These are phyloP conservation scores for Didymella glomerata DNA, from an alignment of 2,329 filamentous ascomycete genomes.

Conservation along the genomic window DNA sequence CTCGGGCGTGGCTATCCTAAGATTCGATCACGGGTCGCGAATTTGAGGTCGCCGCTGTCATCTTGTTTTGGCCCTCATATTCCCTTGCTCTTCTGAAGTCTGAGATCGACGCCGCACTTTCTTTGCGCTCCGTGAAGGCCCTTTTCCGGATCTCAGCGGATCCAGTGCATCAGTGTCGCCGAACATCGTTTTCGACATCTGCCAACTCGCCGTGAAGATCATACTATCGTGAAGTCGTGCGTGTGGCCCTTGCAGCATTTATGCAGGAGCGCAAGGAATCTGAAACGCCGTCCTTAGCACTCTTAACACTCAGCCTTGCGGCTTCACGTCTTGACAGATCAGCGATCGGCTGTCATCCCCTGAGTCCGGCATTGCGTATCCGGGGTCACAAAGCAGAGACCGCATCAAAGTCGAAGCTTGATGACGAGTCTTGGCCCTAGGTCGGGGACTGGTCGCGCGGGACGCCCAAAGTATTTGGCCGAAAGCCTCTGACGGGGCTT, in stretches of 20 bases:
- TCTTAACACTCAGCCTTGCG: background rate
- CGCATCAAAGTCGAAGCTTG: slow-evolving; percentile 6
- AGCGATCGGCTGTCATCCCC: slow-evolving; percentile 2
- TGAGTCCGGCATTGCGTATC: slow-evolving; percentile 3
- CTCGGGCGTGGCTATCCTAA: background rate
- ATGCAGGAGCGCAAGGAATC: background rate
- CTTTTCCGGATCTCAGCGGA: slow-evolving; percentile 1
- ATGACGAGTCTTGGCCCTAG: background rate
- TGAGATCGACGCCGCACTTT: background rate
- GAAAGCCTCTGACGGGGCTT: slow-evolving; percentile 6
- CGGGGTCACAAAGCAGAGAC: slow-evolving; percentile 9
- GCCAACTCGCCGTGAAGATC: background rate
- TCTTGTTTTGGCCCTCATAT: background rate
- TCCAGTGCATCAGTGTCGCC: background rate
- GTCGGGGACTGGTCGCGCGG: background rate
- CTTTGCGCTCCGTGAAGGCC: background rate
- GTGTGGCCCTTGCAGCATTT: background rate
- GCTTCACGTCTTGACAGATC: slow-evolving; percentile 3
- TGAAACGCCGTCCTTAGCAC: background rate
- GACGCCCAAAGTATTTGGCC: slow-evolving; percentile 10
- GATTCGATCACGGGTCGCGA: background rate
- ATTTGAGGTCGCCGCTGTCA: background rate
- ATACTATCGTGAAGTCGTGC: background rate
- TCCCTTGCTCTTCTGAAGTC: background rate
- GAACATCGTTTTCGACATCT: background rate